phyloP scores from a whole-genome alignment of 257 asterid species.

The Solanum etuberosum region DNA sequence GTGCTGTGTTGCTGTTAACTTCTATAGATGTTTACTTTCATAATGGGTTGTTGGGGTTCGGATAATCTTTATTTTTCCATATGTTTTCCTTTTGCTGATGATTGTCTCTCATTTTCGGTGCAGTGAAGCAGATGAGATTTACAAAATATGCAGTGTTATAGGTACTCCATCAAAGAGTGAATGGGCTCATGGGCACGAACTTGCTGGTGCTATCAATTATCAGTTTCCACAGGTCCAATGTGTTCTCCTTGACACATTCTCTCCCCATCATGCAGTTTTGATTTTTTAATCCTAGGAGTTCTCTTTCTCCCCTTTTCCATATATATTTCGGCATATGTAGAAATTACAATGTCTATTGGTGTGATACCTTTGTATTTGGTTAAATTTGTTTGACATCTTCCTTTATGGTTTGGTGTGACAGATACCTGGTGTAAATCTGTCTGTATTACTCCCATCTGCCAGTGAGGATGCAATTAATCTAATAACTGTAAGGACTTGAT shows the following conservation, averaged over 20 bases:
- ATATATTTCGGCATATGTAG: background rate
- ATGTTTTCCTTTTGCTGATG: conserved; percentile 4
- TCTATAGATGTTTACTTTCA: background rate
- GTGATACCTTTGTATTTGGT: background rate
- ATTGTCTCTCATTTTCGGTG: background rate
- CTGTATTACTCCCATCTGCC: conserved; percentile 60
- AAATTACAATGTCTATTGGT: background rate
- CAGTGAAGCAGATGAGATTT: conserved; percentile 91
- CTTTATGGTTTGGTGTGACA: background rate
- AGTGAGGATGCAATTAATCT: conserved; percentile 68
- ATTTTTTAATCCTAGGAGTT: background rate
- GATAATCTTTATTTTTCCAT: background rate
- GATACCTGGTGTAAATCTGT: conserved; percentile 39
- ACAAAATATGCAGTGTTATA: conserved; percentile 76
- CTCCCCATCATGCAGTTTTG: background rate
- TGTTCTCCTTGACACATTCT: conserved; percentile 3
- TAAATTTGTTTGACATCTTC: background rate
- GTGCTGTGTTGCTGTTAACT: background rate
- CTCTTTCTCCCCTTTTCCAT: background rate
- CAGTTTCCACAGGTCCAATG: conserved; percentile 57
- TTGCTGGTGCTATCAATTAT: conserved; percentile 48
- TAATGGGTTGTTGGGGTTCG: background rate
- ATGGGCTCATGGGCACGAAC: conserved; percentile 63
- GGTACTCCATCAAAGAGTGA: conserved; percentile 66
- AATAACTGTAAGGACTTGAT: conserved; percentile 42